Evolutionary conservation across 192 early-diverging fungal genomes (phyloP).

Genomic region (Backusella sp.): DNA sequence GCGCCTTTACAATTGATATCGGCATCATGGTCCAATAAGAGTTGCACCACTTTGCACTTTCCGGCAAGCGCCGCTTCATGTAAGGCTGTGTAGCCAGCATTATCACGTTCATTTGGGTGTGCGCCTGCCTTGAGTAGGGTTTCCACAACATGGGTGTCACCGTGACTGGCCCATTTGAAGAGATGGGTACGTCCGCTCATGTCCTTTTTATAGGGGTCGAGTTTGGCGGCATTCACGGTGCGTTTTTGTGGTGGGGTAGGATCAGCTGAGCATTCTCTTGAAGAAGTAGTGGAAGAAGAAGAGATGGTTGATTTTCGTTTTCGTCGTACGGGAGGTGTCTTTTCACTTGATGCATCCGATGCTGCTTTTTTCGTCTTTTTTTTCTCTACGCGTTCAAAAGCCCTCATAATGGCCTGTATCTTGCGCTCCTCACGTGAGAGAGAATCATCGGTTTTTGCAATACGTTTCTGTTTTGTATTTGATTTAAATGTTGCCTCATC

Average conservation of each 20-base stretch:
- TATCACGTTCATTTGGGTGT: conserved; percentile 56
- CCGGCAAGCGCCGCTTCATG: conserved; percentile 67
- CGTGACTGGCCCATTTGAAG: conserved; percentile 59
- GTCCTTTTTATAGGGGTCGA: conserved; percentile 54
- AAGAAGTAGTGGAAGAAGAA: conserved; percentile 10
- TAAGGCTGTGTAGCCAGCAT: conserved; percentile 66
- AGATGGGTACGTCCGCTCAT: conserved; percentile 64
- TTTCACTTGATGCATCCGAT: conserved; percentile 4
- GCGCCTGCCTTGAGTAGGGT: conserved; percentile 59
- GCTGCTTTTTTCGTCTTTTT: conserved; percentile 21
- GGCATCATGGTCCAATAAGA: conserved; percentile 55
- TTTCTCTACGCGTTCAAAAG: conserved; percentile 62
- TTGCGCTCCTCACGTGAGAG: conserved; percentile 67
- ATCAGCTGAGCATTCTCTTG: conserved; percentile 26
- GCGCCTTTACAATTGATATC: conserved; percentile 60
- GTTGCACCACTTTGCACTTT: conserved; percentile 44
- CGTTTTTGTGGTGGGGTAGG: conserved; percentile 5
- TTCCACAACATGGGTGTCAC: conserved; percentile 53
- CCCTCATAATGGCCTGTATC: conserved; percentile 60
- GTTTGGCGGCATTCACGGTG: conserved; percentile 23
- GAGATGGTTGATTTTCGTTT: conserved; percentile 8
- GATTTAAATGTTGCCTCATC: conserved; percentile 28
- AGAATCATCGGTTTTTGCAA: not conserved
- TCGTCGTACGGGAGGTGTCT: not conserved
- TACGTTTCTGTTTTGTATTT: conserved; percentile 8